Evolutionary conservation across 768 basidiomycete species (phyloP), one percentile per base, ranked within the genome.

Genomic region (Pisolithus orientalis): DNA sequence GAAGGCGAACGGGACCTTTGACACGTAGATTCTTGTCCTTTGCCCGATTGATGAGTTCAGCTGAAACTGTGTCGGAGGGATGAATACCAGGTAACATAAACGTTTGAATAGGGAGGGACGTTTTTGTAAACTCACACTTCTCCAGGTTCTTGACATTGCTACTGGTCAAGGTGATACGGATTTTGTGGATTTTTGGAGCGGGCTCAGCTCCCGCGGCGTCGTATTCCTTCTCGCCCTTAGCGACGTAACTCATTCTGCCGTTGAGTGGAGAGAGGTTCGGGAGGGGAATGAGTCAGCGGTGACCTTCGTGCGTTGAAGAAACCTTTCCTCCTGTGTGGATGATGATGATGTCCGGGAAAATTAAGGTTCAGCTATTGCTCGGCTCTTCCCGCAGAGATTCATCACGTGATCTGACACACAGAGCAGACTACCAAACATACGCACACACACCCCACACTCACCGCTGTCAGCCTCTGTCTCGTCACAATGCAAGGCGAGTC

Each of bases 1-100:
- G 96, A 65, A 99, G 89, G 60, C 96, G 88, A 65, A 99, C 94
- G 59, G 96, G 96, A 55, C 96, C 96, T 77, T 96, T 97, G 72
- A 98, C 96, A 57, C 90, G 90, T 68, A 99, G 92, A 73, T 97
- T 91, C 81, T 94, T 94, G 83, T 98, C 95, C 80, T 98, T 98
- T 63, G 96, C 95, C 56, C 95, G 85, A 83, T 94, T 94, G 75
- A 99, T 90, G 69, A 99, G 83, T 72, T 98, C 96, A 54, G 76
- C 72, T 55, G 90, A 97, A 84, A 99, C 95, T 99, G 61, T 7
- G 1, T 2, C 14, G 14, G 34, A 2, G 34, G 11, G 34, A 14
- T 14, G 2, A 34, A 14, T 13, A 14, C 34, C 34, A 5, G 34
- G 34, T 34, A 34, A n/a, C 9, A 11, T 54, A 32, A 32, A 52